Percentiles rank a stretch among this genome's conserved stretches.
Conservation (phyloP, 495 filamentous ascomycete genomes). For the Penicillium paradoxum region DNA sequence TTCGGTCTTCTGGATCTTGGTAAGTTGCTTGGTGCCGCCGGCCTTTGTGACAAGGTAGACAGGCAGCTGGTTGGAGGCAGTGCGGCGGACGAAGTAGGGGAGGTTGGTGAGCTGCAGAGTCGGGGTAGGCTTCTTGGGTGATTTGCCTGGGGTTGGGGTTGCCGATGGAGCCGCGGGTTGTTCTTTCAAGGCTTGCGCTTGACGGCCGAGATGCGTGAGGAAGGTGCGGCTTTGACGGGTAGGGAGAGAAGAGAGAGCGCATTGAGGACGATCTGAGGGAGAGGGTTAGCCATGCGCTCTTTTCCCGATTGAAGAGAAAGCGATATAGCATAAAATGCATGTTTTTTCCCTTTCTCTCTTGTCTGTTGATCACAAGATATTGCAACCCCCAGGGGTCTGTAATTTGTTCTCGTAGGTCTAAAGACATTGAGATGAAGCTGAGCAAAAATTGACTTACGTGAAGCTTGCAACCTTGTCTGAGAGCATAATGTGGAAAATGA, state of each 20-base stretch:
- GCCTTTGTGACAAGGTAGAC: constrained; percentile 74
- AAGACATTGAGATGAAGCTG: neutral
- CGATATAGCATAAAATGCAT: neutral
- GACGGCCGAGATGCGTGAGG: constrained; percentile 36
- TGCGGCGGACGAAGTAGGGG: constrained; percentile 72
- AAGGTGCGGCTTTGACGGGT: constrained; percentile 38
- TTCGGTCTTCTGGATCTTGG: constrained; percentile 70
- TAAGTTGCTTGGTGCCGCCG: constrained; percentile 72
- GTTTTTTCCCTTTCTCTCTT: neutral
- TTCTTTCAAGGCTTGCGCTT: constrained; percentile 38
- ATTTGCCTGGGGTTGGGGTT: constrained; percentile 22
- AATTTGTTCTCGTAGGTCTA: neutral
- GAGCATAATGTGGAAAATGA: constrained; percentile 32
- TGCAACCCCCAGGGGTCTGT: neutral
- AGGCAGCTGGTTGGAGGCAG: constrained; percentile 63
- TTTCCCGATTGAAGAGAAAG: neutral
- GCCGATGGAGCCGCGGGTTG: constrained; percentile 25
- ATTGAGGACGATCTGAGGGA: constrained; percentile 21
- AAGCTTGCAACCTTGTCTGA: constrained; percentile 22
- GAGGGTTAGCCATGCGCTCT: neutral
- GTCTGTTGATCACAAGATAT: neutral
- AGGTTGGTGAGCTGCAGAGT: constrained; percentile 37
- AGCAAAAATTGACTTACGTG: constrained; percentile 26
- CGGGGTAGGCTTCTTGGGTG: constrained; percentile 15
- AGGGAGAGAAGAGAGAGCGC: constrained; percentile 15